These are phyloP conservation scores for Aspergillus ostianus DNA, from an alignment of 495 filamentous ascomycete species.

Conservation along the genomic window DNA sequence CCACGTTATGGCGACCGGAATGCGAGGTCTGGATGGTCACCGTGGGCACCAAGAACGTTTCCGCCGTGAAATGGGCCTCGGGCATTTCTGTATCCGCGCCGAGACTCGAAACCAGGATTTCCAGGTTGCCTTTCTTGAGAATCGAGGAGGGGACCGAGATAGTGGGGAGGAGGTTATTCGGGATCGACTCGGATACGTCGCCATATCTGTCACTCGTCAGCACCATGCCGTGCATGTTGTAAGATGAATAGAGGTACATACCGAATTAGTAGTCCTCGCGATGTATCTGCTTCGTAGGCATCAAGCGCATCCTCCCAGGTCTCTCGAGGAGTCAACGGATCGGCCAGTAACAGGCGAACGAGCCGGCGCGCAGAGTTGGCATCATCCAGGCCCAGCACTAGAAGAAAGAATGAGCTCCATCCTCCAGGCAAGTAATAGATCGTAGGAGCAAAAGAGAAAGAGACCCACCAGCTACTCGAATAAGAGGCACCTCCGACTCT, in stretches of 20 bases:
- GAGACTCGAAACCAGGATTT: slow-evolving; percentile 70
- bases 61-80: slow-evolving; percentile 50
- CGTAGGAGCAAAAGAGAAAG: not conserved
- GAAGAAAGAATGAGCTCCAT: not conserved
- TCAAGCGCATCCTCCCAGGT: slow-evolving; percentile 72
- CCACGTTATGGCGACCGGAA: slow-evolving; percentile 56
- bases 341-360: slow-evolving; percentile 69
- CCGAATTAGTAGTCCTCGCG: slow-evolving; percentile 57
- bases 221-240: not conserved
- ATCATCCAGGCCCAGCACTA: slow-evolving; percentile 55
- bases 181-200: slow-evolving; percentile 42
- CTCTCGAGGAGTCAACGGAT: slow-evolving; percentile 64
- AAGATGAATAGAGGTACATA: slow-evolving; percentile 21
- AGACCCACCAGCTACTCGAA: slow-evolving; percentile 64
- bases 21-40: slow-evolving; percentile 64
- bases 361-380: slow-evolving; percentile 55
- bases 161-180: slow-evolving; percentile 50
- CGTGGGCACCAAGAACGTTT: slow-evolving; percentile 66
- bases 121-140: slow-evolving; percentile 66
- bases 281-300: slow-evolving; percentile 39
- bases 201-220: slow-evolving; percentile 46
- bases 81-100: slow-evolving; percentile 37
- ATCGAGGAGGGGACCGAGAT: slow-evolving; percentile 66
- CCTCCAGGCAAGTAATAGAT: not conserved
- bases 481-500: slow-evolving; percentile 60